Percentiles rank a stretch among this genome's conserved stretches.
Conservation (phyloP, 2,329 filamentous ascomycete species). For the Ceratocystis alfenasii region DNA sequence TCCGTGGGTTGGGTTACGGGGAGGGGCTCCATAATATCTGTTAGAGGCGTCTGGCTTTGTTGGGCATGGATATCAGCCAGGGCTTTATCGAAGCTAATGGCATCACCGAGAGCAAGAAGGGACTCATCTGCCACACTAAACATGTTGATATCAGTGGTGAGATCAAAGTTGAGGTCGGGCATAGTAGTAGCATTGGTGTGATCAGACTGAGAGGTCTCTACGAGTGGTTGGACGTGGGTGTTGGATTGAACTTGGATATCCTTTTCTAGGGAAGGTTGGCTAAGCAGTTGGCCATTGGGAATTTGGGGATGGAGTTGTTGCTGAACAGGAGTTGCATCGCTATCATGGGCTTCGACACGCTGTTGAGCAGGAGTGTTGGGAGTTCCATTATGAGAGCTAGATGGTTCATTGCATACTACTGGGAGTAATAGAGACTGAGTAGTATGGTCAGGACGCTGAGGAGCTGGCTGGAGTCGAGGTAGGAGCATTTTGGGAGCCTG, state of each 20-base stretch:
- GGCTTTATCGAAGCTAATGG: slow-evolving; percentile 17
- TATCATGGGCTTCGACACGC: not conserved
- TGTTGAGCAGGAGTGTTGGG: not conserved
- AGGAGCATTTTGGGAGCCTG: slow-evolving; percentile 25
- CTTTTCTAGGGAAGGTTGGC: not conserved
- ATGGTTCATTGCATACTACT: not conserved
- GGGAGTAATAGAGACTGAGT: not conserved
- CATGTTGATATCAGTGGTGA: slow-evolving; percentile 7
- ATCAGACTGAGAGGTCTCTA: not conserved
- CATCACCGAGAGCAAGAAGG: slow-evolving; percentile 11
- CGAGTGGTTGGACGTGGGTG: not conserved
- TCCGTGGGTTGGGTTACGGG: not conserved
- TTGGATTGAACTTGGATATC: not conserved
- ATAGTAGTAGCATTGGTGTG: not conserved
- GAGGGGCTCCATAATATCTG: not conserved
- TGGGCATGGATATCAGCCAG: slow-evolving; percentile 12
- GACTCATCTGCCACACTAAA: slow-evolving; percentile 15
- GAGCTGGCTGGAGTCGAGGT: not conserved
- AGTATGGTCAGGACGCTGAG: not conserved
- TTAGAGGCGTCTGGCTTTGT: not conserved
- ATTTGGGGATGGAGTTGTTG: not conserved
- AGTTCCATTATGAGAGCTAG: not conserved
- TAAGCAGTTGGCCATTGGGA: not conserved
- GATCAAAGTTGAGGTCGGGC: slow-evolving; percentile 8
- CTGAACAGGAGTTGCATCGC: not conserved